Base-by-base conservation (phyloP, 108 stramenopile species). In the Schizochytrium sp. region DNA sequence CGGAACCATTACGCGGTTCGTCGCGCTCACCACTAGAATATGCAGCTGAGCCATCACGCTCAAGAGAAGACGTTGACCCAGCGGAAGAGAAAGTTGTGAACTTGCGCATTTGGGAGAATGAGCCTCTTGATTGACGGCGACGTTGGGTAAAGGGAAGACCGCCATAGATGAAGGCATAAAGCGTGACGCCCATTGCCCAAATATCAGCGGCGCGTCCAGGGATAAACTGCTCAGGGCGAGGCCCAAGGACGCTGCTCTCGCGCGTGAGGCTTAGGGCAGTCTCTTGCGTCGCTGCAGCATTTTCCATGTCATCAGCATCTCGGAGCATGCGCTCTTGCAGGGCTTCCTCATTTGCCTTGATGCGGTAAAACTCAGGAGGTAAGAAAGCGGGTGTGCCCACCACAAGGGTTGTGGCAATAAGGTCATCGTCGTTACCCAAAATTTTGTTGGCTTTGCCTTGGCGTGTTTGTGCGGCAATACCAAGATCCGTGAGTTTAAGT, bases 401-500 rank as follows among this genome's bases (percentile, higher is more conserved):
- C 50, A 83, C 53, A 38, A 83, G 47, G 17, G 76, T 17, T n/a
- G 76, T 83, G 50, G 76, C 76, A 1, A 83, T 53, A 28, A 83
- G 76, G 76, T 83, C 47, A 53, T 83, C 76, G 47, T 83, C 76
- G 76, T 5, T 83, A n/a, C 76, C 76, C 10, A 83, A 53, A 42
- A 83, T 49, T 5, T 40, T 17, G 47, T 49, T n/a, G n/a, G 19
- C 76, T 53, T 83, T 83, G 50, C 50, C 53, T 42, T 83, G 76
- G 10, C 53, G 47, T 40, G 76, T 83, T 28, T 83, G 76, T 10
- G 53, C 98, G 2, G 99, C 99, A 72, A 99, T 94, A 46, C 99
- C 99, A 98, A 98, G 99, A 92, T 99, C 99, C 90, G 99, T 99
- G 69, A 99, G 93, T 38, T 98, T 94, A 45, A 99, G 94, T 93